Conservation (phyloP, 345 rosid genomes). For the Theobroma cacao region DNA sequence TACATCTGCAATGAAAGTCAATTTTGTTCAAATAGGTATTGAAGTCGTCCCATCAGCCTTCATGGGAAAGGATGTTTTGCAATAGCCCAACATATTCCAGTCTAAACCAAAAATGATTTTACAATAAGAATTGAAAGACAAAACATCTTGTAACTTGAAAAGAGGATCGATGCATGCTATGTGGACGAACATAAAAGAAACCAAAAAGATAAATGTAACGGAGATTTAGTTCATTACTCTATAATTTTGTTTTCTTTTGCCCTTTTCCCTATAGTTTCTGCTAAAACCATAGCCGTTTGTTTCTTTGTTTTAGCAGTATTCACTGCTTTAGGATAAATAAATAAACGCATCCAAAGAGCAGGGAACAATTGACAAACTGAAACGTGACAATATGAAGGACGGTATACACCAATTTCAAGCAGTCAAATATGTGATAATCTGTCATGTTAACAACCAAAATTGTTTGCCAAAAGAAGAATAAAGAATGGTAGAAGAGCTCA, state of each 20-base stretch:
- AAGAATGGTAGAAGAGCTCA: background rate
- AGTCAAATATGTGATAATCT: background rate
- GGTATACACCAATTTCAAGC: background rate
- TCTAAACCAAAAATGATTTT: background rate
- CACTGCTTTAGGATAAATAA: background rate
- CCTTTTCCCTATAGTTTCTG: background rate
- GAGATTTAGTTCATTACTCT: background rate
- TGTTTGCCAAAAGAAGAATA: background rate
- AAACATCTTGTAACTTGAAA: background rate
- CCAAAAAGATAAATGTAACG: background rate
- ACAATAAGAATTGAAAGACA: too few species aligned
- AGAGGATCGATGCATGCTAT: background rate
- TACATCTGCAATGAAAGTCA: background rate
- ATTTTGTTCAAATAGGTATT: background rate
- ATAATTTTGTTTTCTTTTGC: background rate
- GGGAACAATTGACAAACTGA: background rate
- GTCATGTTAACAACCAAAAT: conserved; percentile 3
- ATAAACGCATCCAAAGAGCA: background rate
- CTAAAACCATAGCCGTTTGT: background rate
- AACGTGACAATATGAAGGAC: background rate
- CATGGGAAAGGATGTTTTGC: background rate
- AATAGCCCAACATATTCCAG: background rate
- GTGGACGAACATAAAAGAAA: background rate
- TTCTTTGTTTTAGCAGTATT: background rate
- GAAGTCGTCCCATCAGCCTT: background rate